These are phyloP conservation scores for Elaeis guineensis DNA, from an alignment of 176 grass and related monocot genomes.

Conservation along the genomic window DNA sequence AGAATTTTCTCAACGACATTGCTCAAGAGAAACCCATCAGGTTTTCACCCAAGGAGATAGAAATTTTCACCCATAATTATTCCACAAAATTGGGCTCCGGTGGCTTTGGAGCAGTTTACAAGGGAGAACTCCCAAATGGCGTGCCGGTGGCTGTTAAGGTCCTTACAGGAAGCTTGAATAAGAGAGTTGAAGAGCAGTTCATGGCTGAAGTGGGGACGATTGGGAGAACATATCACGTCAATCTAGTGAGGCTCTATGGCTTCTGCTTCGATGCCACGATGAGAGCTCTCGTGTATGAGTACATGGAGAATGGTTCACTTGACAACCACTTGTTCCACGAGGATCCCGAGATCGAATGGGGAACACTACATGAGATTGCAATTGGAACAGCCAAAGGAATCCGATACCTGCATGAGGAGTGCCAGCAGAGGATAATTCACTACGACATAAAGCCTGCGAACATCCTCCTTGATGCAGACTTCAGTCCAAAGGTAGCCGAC, in stretches of 20 bases:
- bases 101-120: too few relatives aligned
- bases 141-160: too few relatives aligned
- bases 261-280: background rate
- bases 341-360: background rate
- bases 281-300: background rate
- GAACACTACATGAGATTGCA: constrained; percentile 1
- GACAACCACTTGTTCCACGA: background rate
- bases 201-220: too few relatives aligned
- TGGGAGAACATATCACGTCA: too few relatives aligned
- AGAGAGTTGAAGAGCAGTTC: too few relatives aligned
- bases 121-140: too few relatives aligned
- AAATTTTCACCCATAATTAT: background rate
- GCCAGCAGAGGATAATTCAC: constrained; percentile 7
- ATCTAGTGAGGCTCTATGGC: too few relatives aligned
- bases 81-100: background rate
- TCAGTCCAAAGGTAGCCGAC: constrained; percentile 3
- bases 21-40: background rate
- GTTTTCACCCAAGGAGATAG: background rate
- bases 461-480: constrained; percentile 2
- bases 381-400: constrained; percentile 1
- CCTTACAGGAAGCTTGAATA: too few relatives aligned
- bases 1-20: background rate
- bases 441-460: constrained; percentile 2
- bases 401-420: constrained; percentile 5
- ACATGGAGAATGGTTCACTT: constrained; percentile 2